These are phyloP conservation scores for Protoeuglena noctilucae DNA, from an alignment of 139 green algal species.

Conservation along the genomic window DNA sequence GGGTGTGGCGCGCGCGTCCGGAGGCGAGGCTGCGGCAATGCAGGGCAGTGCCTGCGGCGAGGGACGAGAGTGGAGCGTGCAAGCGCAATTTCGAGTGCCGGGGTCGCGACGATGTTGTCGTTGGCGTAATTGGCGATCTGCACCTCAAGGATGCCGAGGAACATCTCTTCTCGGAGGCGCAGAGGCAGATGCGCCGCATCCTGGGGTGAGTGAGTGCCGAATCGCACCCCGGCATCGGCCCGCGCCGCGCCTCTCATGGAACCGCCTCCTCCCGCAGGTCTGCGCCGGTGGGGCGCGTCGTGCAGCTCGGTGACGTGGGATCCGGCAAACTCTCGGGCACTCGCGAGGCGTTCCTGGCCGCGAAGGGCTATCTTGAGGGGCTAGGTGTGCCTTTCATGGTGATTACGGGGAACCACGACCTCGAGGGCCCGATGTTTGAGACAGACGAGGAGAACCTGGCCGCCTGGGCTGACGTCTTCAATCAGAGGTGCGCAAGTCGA, in stretches of 20 bases:
- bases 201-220: conserved; percentile 2
- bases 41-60: too few relatives aligned
- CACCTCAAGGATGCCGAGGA: conserved; percentile 53
- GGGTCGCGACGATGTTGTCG: conserved; percentile 14
- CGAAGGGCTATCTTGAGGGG: conserved; percentile 25
- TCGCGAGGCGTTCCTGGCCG: not conserved
- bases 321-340: not conserved
- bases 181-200: conserved; percentile 25
- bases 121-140: conserved; percentile 56
- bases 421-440: conserved; percentile 51
- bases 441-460: conserved; percentile 52
- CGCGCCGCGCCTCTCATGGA: not conserved
- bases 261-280: not conserved
- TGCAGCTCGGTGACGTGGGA: conserved; percentile 62
- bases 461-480: conserved; percentile 33
- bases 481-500: too few relatives aligned
- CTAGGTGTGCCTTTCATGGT: conserved; percentile 32
- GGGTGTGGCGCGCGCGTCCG: too few relatives aligned
- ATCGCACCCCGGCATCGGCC: not conserved
- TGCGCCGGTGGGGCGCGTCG: conserved; percentile 17
- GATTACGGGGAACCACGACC: conserved; percentile 58
- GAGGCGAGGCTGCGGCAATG: too few relatives aligned
- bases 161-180: conserved; percentile 42
- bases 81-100: not conserved
- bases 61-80: too few relatives aligned